Conservation (phyloP, 371 early-diverging fungal genomes). For the Lichtheimia ramosa region DNA sequence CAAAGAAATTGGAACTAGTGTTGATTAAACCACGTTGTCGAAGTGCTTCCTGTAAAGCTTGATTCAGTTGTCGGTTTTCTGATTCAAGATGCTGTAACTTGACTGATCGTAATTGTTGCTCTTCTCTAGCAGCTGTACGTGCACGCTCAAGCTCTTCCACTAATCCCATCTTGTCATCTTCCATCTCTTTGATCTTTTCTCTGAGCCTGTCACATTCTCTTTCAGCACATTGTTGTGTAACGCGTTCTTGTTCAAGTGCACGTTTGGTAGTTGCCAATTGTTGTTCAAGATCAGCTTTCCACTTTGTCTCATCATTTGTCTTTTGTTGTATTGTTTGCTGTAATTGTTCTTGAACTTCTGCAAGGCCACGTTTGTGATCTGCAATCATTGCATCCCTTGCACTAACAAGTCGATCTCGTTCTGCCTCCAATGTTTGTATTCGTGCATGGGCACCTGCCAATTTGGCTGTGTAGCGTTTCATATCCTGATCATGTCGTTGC, state of each 20-base stretch:
- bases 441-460: constrained; percentile 13
- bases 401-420: constrained; percentile 12
- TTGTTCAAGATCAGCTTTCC: constrained; percentile 2
- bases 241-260: constrained; percentile 24
- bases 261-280: constrained; percentile 6
- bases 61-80: background rate
- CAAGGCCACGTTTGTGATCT: constrained; percentile 10
- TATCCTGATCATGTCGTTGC: constrained; percentile 17
- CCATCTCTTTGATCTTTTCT: constrained; percentile 18
- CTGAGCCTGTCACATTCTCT: background rate
- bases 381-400: constrained; percentile 15
- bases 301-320: constrained; percentile 30
- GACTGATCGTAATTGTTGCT: constrained; percentile 35
- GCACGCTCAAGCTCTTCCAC: constrained; percentile 44
- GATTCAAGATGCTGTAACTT: constrained; percentile 23
- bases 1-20: constrained; percentile 42
- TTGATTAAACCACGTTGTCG: constrained; percentile 32
- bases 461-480: constrained; percentile 17
- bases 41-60: constrained; percentile 25
- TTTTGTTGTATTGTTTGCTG: constrained; percentile 37
- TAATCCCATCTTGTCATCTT: constrained; percentile 36
- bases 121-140: constrained; percentile 30
- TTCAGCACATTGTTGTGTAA: background rate
- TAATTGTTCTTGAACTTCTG: constrained; percentile 15
- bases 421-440: constrained; percentile 23